Conservation (phyloP, 164 flowering plant species). For the Litsea cubeba region DNA sequence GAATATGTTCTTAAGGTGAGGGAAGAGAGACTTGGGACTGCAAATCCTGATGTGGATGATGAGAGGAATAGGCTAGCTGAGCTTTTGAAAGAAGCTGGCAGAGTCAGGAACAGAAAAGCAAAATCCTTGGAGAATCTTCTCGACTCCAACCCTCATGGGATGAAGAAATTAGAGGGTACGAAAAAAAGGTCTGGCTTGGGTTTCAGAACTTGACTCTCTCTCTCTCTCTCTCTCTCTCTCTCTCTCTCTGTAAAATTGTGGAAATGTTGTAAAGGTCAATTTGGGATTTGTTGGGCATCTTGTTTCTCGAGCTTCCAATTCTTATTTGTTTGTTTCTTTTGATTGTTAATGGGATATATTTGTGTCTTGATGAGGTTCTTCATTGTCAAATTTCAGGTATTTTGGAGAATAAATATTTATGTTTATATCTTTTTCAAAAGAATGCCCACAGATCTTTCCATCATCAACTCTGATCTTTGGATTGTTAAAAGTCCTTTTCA, state of each 20-base stretch:
- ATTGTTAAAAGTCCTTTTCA: not conserved
- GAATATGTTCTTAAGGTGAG: conserved; percentile 85
- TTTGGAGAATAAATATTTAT: conserved; percentile 6
- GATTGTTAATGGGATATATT: conserved; percentile 25
- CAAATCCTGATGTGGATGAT: conserved; percentile 91
- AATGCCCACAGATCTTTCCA: not conserved
- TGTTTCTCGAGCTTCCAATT: conserved; percentile 23
- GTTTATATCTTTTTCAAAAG: not conserved
- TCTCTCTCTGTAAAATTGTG: conserved; percentile 43
- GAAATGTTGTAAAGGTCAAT: conserved; percentile 37
- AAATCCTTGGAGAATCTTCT: conserved; percentile 88
- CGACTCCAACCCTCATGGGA: conserved; percentile 72
- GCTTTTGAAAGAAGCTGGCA: conserved; percentile 92
- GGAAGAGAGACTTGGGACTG: conserved; percentile 95
- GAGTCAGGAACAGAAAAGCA: conserved; percentile 73
- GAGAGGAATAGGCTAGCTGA: conserved; percentile 90
- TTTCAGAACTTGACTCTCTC: conserved; percentile 52
- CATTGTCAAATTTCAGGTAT: conserved; percentile 13
- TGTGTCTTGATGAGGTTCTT: conserved; percentile 26
- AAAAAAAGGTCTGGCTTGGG: conserved; percentile 87
- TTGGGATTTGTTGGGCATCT: conserved; percentile 34
- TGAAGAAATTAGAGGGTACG: conserved; percentile 76
- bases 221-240: conserved; percentile 9
- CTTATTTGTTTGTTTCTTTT: conserved; percentile 17
- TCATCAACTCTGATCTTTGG: not conserved